Conservation (phyloP, 495 filamentous ascomycete species). For the Aspergillus heteromorphus region DNA sequence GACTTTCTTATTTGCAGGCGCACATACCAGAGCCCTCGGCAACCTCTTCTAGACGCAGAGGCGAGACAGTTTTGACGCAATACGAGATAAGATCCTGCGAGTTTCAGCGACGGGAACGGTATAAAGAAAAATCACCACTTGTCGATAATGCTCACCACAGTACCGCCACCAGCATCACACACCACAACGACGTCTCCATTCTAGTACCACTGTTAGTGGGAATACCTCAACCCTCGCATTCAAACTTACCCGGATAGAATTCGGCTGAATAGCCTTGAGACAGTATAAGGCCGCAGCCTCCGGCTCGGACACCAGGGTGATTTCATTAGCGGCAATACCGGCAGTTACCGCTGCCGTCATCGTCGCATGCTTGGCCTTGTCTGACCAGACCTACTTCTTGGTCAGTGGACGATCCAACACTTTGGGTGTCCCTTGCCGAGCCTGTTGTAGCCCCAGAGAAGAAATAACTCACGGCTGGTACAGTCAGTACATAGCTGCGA, state of each 20-base stretch:
- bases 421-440: too few relatives aligned
- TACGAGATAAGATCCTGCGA: slow-evolving; percentile 44
- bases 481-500: slow-evolving; percentile 41
- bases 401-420: too few relatives aligned
- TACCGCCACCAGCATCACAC: slow-evolving; percentile 54
- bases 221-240: not conserved
- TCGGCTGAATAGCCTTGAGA: slow-evolving; percentile 27
- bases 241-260: slow-evolving; percentile 7
- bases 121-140: not conserved
- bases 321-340: slow-evolving; percentile 34
- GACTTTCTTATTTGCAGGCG: not conserved
- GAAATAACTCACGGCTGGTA: slow-evolving; percentile 52
- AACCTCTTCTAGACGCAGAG: slow-evolving; percentile 7
- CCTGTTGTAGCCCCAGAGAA: too few relatives aligned
- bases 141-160: slow-evolving; percentile 40
- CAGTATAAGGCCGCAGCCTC: slow-evolving; percentile 55
- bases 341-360: slow-evolving; percentile 39
- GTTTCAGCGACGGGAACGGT: not conserved
- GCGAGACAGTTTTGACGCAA: slow-evolving; percentile 1
- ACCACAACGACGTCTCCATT: slow-evolving; percentile 43
- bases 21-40: slow-evolving; percentile 26
- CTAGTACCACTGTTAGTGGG: slow-evolving; percentile 13
- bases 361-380: slow-evolving; percentile 42
- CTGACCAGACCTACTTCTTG: too few relatives aligned
- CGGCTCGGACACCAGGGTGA: slow-evolving; percentile 54